phyloP scores from a whole-genome alignment of 305 asterid species.

The Fraxinus nigra region DNA sequence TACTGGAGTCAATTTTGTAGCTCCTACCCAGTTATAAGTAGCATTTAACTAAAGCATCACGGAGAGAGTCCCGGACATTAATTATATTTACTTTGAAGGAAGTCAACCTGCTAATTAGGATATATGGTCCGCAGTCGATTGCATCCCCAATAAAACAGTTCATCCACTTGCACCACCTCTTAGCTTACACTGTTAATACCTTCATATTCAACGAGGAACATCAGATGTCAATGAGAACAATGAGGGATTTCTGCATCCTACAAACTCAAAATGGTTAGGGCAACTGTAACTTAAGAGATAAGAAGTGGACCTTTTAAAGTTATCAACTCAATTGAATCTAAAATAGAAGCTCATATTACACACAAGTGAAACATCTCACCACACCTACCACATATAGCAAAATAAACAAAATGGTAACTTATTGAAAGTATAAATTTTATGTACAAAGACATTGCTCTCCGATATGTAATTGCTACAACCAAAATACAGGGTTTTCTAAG shows the following conservation, averaged over 20 bases:
- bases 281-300: neutral
- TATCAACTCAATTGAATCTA: neutral
- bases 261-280: neutral
- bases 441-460: conserved; percentile 62
- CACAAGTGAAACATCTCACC: neutral
- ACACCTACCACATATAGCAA: conserved; percentile 20
- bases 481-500: conserved; percentile 49
- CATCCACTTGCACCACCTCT: neutral
- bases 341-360: conserved; percentile 1
- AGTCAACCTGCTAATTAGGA: neutral
- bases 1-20: neutral
- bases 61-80: neutral
- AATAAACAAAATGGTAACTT: conserved; percentile 35
- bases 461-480: conserved; percentile 66
- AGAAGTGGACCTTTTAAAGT: neutral
- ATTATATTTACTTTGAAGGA: neutral
- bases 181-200: neutral
- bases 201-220: neutral
- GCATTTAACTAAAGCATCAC: neutral
- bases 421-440: conserved; percentile 62
- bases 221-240: neutral
- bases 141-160: neutral
- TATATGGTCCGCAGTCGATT: neutral
- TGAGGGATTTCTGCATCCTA: neutral
- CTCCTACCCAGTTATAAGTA: neutral